Evolutionary conservation across 2,329 filamentous ascomycete genomes (phyloP), one percentile per base, ranked within the genome.

Genomic region (Aspergillus fumigatus): DNA sequence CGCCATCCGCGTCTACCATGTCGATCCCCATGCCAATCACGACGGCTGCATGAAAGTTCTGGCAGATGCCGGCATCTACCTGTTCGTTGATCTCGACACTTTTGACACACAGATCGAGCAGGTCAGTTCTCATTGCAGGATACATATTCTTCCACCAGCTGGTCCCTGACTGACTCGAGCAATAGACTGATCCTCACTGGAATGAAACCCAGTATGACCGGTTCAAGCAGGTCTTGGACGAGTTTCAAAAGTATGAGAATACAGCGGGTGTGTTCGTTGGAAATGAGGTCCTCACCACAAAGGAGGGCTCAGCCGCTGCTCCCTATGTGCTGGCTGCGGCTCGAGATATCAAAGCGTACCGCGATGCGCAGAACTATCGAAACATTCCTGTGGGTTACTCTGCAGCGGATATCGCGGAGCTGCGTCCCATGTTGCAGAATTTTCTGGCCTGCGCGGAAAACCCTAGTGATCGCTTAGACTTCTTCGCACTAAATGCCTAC

Each of bases 351-450:
- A 95, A 95, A 77, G 84, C 86, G 6, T 92, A 96, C 75, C 83
- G 90, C 56, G 82, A 89, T 66, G 76, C 79, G 53, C 89, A 92
- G 77, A 82, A 82, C 9, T 95, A 94, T 75, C 88, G 92, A 63
- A 79, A 87, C 45, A 90, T 96, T 62, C 91, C 90, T 10, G 81
- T 95, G 56, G 92, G 92, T 54, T 96, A 96, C 77, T 92, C 89
- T 8, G 90, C 90, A 10, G 90, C 91, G 40, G 91, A 95, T 71
- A 93, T 95, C 67, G 82, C 88, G 3, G 81, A 87, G 57, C 77
- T 86, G 14, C 82, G 84, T 14, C 84, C 84, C 27, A 86, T 85
- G 78, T 75, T 87, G 49, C 84, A 86, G 66, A 82, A 87, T 67
- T 96, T 94, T 72, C 79, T 96, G 47, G 89, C 89, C 11, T 96